Evolutionary conservation across 495 filamentous ascomycete species (phyloP).

Genomic region (Trichoderma virens): DNA sequence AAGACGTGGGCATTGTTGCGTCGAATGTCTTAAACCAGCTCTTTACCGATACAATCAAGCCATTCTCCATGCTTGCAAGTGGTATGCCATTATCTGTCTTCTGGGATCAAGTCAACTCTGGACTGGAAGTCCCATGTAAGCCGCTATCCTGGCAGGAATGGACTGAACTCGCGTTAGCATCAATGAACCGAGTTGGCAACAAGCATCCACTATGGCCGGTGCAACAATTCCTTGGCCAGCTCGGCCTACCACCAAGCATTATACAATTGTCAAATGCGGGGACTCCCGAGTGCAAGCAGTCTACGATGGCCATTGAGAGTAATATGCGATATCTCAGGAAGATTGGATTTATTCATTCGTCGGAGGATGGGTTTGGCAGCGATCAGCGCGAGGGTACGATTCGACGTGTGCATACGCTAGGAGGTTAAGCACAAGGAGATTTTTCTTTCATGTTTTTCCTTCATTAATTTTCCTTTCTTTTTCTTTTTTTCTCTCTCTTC

Average conservation of each 20-base stretch:
- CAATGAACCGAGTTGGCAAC: not conserved
- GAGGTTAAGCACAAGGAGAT: not conserved
- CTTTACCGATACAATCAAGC: not conserved
- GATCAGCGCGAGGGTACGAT: not conserved
- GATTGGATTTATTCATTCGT: slow-evolving; percentile 3
- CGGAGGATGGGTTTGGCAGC: not conserved
- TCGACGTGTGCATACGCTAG: not conserved
- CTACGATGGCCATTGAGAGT: not conserved
- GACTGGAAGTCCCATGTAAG: not conserved
- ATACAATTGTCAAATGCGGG: not conserved
- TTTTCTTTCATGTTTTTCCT: not conserved
- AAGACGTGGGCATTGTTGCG: not conserved
- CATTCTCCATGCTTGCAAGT: not conserved
- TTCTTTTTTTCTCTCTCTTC: no score
- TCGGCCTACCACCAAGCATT: not conserved
- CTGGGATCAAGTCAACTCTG: slow-evolving; percentile 7
- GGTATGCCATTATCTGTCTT: not conserved
- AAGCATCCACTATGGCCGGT: slow-evolving; percentile 7
- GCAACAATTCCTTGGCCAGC: not conserved
- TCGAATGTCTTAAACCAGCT: not conserved
- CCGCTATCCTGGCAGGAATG: not conserved
- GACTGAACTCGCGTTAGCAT: not conserved
- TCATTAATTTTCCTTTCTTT: not conserved
- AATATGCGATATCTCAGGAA: slow-evolving; percentile 1
- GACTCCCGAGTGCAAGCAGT: not conserved